phyloP scores from a whole-genome alignment of 768 basidiomycete species.

The Rhodotorula diobovata region DNA sequence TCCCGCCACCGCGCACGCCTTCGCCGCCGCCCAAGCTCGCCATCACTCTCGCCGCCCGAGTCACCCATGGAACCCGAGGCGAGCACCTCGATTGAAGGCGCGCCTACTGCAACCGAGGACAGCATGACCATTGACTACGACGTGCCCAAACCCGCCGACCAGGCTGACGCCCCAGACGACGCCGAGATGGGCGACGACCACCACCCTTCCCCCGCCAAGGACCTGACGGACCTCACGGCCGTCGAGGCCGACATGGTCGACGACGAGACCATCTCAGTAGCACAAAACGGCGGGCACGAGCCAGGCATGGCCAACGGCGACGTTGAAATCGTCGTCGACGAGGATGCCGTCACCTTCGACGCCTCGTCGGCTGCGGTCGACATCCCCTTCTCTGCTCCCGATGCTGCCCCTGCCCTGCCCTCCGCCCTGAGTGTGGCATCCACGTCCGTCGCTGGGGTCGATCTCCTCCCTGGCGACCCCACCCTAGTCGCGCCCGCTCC shows the following conservation, averaged over 20 bases:
- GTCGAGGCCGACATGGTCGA: constrained; percentile 5
- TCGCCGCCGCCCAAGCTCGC: too few species aligned
- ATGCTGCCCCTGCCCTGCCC: background rate
- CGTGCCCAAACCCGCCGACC: background rate
- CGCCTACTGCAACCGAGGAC: background rate
- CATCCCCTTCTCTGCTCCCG: too few species aligned
- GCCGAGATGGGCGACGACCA: constrained; percentile 1
- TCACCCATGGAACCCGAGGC: background rate
- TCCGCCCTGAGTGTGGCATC: background rate
- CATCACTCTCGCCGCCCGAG: background rate
- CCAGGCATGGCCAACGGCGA: background rate
- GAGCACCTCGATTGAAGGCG: background rate
- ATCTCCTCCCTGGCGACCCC: background rate
- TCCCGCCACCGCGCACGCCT: background rate
- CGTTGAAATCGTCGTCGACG: background rate
- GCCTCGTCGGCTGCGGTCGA: too few species aligned
- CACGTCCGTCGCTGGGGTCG: too few species aligned
- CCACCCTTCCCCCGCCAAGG: background rate
- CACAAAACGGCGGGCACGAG: background rate
- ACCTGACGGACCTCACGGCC: background rate
- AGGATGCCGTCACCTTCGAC: background rate
- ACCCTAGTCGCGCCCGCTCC: too few species aligned
- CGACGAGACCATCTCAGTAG: background rate
- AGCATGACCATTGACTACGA: constrained; percentile 6
- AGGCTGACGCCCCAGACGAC: background rate